These are phyloP conservation scores for Begonia peltatifolia DNA, from an alignment of 306 rosid species.

Conservation along the genomic window DNA sequence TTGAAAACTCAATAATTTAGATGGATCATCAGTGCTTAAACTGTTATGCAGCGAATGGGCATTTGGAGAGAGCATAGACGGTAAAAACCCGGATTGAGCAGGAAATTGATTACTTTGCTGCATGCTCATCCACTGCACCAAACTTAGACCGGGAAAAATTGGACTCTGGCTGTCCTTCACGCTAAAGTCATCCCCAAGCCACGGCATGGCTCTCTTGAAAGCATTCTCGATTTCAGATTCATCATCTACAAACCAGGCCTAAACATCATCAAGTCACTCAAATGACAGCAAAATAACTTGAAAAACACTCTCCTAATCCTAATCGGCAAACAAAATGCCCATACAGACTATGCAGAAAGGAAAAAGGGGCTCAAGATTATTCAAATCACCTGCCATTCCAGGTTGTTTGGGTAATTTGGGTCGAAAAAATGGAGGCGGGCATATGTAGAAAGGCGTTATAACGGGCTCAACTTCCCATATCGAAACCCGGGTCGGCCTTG, in stretches of 20 bases:
- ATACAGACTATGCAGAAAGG: no score
- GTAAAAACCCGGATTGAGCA: conserved; percentile 63
- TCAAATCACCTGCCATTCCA: conserved; percentile 80
- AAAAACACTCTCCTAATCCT: conserved; percentile 6
- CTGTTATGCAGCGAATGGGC: conserved; percentile 28
- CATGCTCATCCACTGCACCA: conserved; percentile 99
- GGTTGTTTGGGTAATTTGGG: conserved; percentile 87
- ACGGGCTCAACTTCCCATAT: conserved; percentile 96
- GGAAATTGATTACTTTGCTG: conserved; percentile 77
- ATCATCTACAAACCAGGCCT: conserved; percentile 46
- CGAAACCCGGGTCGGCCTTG: conserved; percentile 85
- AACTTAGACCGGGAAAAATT: conserved; percentile 85
- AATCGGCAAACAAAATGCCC: not conserved
- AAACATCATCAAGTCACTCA: conserved; percentile 10
- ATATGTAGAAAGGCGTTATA: conserved; percentile 89
- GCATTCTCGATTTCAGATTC: conserved; percentile 83
- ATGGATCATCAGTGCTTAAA: conserved; percentile 60
- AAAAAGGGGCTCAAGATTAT: not conserved
- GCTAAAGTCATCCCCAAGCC: conserved; percentile 95
- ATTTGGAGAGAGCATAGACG: conserved; percentile 53
- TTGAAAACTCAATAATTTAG: conserved; percentile 78
- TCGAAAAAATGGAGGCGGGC: conserved; percentile 97
- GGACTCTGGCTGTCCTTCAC: conserved; percentile 66
- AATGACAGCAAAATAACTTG: conserved; percentile 1
- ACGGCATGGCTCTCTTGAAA: conserved; percentile 95